Conservation (phyloP, 2,329 filamentous ascomycete species). For the Blastomyces emzantsi region DNA sequence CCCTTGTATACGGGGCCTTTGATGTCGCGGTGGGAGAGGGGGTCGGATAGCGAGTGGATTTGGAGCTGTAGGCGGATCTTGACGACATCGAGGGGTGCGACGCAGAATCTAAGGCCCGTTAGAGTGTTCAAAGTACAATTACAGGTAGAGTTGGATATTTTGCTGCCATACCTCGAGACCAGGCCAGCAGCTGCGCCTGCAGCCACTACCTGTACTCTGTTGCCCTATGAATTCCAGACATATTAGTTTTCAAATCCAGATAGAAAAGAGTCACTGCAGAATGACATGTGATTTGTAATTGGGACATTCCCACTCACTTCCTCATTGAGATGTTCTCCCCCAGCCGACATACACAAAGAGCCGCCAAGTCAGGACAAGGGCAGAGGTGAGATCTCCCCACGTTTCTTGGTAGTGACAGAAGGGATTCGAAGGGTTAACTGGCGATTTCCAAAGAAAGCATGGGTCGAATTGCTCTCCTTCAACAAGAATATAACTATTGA, state of each 20-base stretch:
- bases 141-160: not conserved
- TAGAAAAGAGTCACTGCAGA: not conserved
- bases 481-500: not conserved
- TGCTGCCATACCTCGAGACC: slow-evolving; percentile 64
- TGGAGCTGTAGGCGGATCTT: slow-evolving; percentile 97
- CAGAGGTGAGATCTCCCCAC: not conserved
- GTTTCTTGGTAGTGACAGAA: not conserved
- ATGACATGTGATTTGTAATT: not conserved
- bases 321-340: slow-evolving; percentile 58
- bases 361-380: not conserved
- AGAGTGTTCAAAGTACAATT: not conserved
- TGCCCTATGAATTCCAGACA: slow-evolving; percentile 45
- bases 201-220: slow-evolving; percentile 54
- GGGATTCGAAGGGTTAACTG: not conserved
- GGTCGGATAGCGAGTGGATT: slow-evolving; percentile 71
- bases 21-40: slow-evolving; percentile 48
- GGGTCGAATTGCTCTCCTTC: not conserved
- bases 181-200: slow-evolving; percentile 69
- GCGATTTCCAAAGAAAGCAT: not conserved
- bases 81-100: slow-evolving; percentile 92
- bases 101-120: slow-evolving; percentile 58
- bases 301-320: slow-evolving; percentile 42
- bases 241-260: not conserved
- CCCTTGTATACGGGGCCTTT: slow-evolving; percentile 54
- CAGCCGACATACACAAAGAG: slow-evolving; percentile 50